Evolutionary conservation across 306 rosid genomes (phyloP).

Genomic region (Luffa aegyptiaca): DNA sequence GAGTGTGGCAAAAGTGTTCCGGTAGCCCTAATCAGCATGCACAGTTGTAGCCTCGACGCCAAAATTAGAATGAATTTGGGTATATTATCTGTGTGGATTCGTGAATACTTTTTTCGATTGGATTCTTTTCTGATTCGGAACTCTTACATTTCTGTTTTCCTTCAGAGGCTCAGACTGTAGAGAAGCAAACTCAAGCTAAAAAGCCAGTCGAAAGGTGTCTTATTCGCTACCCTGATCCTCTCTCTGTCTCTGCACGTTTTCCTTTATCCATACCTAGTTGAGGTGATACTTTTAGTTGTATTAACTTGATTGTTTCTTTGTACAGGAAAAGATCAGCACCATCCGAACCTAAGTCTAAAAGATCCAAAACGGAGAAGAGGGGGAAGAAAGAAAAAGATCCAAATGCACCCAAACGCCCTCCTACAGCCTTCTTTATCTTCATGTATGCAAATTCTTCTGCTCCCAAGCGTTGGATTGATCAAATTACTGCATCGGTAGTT

Average conservation of each 20-base stretch:
- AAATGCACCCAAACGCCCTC: conserved; percentile 73
- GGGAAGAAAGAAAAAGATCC: conserved; percentile 53
- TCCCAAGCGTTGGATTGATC: not conserved
- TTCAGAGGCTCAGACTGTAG: conserved; percentile 67
- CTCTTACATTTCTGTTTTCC: not conserved
- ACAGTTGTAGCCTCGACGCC: conserved; percentile 76
- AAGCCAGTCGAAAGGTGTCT: conserved; percentile 43
- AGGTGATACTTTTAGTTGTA: not conserved
- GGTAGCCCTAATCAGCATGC: conserved; percentile 64
- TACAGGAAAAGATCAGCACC: conserved; percentile 46
- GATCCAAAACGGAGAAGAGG: conserved; percentile 29
- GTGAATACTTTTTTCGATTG: not conserved
- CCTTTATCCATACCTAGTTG: not conserved
- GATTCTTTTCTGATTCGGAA: not conserved
- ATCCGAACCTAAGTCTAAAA: conserved; percentile 51
- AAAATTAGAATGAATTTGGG: conserved; percentile 72
- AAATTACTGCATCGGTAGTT: not conserved
- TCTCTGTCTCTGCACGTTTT: no score
- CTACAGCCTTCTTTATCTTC: conserved; percentile 73
- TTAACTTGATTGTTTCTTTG: not conserved
- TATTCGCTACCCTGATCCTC: not conserved
- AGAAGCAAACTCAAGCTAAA: conserved; percentile 33
- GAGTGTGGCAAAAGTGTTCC: conserved; percentile 77
- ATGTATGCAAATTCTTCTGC: conserved; percentile 29
- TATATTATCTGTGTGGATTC: not conserved